phyloP scores from a whole-genome alignment of 257 asterid genomes.

The Nicotiana sylvestris region DNA sequence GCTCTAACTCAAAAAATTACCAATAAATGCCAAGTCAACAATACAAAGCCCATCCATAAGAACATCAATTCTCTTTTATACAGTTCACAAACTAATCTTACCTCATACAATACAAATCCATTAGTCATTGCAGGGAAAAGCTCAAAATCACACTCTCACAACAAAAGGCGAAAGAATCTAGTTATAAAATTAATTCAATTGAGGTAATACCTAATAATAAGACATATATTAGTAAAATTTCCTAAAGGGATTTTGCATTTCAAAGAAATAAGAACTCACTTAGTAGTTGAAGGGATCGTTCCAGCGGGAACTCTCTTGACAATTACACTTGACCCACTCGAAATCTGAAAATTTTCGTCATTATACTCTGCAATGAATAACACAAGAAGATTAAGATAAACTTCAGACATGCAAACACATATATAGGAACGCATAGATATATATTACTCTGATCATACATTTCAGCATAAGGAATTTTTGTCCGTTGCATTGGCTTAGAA shows the following conservation, averaged over 20 bases:
- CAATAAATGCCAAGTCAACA: not conserved
- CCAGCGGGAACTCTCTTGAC: slow-evolving; percentile 75
- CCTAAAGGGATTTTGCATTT: not conserved
- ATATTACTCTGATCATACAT: not conserved
- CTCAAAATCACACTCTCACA: not conserved
- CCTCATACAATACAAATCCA: not conserved
- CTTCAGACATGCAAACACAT: not conserved
- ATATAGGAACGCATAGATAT: not conserved
- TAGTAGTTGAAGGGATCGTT: slow-evolving; percentile 23
- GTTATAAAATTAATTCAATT: not conserved
- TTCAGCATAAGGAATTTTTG: too few relatives aligned
- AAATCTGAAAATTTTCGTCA: slow-evolving; percentile 57
- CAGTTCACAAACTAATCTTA: not conserved
- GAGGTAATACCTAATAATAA: not conserved
- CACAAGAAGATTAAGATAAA: not conserved
- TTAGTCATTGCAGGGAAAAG: not conserved
- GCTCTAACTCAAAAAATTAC: not conserved
- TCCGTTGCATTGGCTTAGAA: not conserved
- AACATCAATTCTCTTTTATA: not conserved
- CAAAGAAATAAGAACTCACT: slow-evolving; percentile 36
- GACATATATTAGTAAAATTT: not conserved
- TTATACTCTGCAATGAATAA: slow-evolving; percentile 38
- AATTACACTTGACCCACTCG: slow-evolving; percentile 70
- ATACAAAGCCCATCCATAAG: not conserved
- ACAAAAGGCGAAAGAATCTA: not conserved